These are phyloP conservation scores for Daldinia childiae DNA, from an alignment of 495 filamentous ascomycete species.

Conservation along the genomic window DNA sequence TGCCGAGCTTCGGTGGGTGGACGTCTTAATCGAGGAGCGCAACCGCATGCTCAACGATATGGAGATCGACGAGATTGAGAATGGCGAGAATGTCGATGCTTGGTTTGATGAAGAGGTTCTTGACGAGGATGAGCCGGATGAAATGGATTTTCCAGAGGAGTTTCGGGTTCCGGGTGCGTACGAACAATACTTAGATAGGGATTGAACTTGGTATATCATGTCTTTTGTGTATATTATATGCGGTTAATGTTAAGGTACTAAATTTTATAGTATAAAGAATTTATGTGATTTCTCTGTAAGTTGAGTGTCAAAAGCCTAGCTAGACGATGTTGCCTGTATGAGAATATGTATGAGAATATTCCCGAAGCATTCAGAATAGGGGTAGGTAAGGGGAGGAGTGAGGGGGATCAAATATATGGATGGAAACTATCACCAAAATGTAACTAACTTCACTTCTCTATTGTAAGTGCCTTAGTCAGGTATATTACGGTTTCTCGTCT, in stretches of 20 bases:
- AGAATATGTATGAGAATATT: not conserved
- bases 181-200: not conserved
- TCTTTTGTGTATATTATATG: not conserved
- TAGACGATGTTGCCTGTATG: not conserved
- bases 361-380: not conserved
- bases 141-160: conserved; percentile 7
- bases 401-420: not conserved
- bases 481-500: not conserved
- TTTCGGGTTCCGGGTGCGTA: conserved; percentile 9
- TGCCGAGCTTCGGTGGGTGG: conserved; percentile 48
- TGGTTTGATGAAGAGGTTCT: conserved; percentile 36
- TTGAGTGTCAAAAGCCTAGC: not conserved
- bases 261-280: not conserved
- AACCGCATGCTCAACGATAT: conserved; percentile 42
- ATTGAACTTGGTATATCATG: not conserved
- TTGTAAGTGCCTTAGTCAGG: not conserved
- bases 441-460: not conserved
- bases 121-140: conserved; percentile 18
- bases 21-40: conserved; percentile 45
- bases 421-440: not conserved
- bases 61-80: conserved; percentile 50
- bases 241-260: not conserved
- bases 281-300: not conserved
- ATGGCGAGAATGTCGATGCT: conserved; percentile 42
- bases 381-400: conserved; percentile 14